Evolutionary conservation across 2,329 filamentous ascomycete species (phyloP).

Genomic region (Leptodontidium sp.): DNA sequence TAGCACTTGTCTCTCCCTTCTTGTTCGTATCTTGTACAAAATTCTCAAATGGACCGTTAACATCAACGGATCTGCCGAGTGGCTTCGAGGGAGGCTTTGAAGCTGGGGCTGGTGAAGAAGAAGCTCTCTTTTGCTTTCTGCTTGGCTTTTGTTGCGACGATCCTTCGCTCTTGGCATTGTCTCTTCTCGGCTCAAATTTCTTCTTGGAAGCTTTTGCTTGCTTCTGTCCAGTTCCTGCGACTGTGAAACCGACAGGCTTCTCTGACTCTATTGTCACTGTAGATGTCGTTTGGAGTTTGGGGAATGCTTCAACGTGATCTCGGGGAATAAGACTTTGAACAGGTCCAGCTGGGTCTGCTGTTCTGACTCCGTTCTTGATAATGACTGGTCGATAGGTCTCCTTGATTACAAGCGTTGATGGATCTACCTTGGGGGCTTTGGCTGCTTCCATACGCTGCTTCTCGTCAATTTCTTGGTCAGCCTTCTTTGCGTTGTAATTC

Average conservation of each 20-base stretch:
- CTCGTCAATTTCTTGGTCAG: constrained; percentile 25
- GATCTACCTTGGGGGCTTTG: constrained; percentile 4
- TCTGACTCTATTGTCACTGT: not conserved
- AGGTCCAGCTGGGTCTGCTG: not conserved
- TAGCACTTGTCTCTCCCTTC: not conserved
- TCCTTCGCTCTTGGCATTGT: not conserved
- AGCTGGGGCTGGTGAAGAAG: not conserved
- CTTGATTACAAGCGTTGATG: not conserved
- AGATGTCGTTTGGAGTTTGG: not conserved
- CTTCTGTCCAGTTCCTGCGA: not conserved
- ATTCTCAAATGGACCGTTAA: not conserved
- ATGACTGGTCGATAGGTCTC: constrained; percentile 15
- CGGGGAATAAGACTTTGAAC: not conserved
- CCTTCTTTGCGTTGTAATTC: constrained; percentile 31
- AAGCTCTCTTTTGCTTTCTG: not conserved
- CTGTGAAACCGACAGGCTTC: no score
- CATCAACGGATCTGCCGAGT: not conserved
- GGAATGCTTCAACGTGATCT: not conserved
- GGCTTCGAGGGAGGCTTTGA: not conserved
- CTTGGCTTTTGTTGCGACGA: not conserved
- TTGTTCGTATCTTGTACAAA: not conserved
- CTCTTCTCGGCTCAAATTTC: not conserved
- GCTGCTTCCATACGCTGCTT: constrained; percentile 13
- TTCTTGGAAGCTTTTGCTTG: not conserved
- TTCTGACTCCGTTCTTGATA: constrained; percentile 12